Base-by-base conservation (phyloP, 176 grass and related monocot genomes). In the Pharus latifolius region DNA sequence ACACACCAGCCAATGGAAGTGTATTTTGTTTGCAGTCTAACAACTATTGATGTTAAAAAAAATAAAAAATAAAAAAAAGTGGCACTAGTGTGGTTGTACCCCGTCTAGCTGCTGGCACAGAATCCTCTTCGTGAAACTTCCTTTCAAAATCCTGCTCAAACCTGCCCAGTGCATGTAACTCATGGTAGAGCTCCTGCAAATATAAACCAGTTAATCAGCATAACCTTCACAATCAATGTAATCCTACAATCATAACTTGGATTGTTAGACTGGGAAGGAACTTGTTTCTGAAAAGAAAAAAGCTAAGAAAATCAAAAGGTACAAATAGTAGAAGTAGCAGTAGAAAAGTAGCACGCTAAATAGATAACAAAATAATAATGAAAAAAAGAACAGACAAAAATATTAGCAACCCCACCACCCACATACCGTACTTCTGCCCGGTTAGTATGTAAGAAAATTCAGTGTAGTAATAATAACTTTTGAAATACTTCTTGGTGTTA, bases 151-250 rank as follows among this genome's bases (percentile, higher is more conserved):
- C 89, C 70, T 90, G 90, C 63, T 98, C 94, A 81, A 93, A 88
- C 61, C 90, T 90, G 63, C 85, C 94, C 71, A 91, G 59, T 6
- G 87, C 87, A 20, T 98, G 94, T 50, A 88, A 49, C 58, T 98
- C 94, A 65, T 98, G 94, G 76, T 98, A 98, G 33, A 98, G 90
- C 28, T 98, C 89, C 94, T 96, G 85, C 47, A 77, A 13, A 72
- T 52, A 74, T 2, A 75, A 37, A 63, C 3, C 57, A 33, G 18
- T n/a, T 29, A 40, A 56, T 56, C 53, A 83, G 67, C 30, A 75
- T 62, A 56, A 56, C 24, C 42, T 83, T 77, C 45, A 48, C 28
- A 27, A 51, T 52, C 38, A 56, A 10, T 57, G 26, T 19, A 32
- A 5, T n/a, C 12, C 43, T 68, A 10, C 35, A 26, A 51, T 37